Percentiles rank a stretch among this genome's conserved stretches.
These are phyloP conservation scores for Exserohilum rostratum DNA, from an alignment of 2,329 filamentous ascomycete species.

Conservation along the genomic window DNA sequence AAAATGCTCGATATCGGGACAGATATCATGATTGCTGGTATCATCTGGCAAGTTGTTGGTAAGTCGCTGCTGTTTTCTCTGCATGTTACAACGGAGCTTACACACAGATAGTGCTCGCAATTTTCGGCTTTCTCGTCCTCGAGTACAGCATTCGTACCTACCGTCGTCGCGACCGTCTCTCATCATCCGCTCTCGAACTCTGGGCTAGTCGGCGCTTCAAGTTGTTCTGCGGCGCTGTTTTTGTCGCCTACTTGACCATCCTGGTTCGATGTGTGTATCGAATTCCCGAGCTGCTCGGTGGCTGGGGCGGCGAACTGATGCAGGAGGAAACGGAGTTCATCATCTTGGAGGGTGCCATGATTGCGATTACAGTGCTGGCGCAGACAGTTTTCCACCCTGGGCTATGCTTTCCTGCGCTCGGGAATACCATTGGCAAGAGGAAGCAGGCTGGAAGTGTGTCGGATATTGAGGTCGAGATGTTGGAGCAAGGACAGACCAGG, in stretches of 20 bases:
- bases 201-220: constrained; percentile 22
- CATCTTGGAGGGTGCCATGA: constrained; percentile 58
- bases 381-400: constrained; percentile 56
- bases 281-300: constrained; percentile 53
- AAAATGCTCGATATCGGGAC: constrained; percentile 53
- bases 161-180: constrained; percentile 20
- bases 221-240: constrained; percentile 36
- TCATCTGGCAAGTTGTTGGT: constrained; percentile 62
- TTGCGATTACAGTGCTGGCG: constrained; percentile 51
- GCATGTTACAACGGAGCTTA: constrained; percentile 1
- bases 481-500: background rate
- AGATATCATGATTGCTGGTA: constrained; percentile 62
- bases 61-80: constrained; percentile 32
- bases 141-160: constrained; percentile 42
- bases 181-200: constrained; percentile 15
- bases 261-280: constrained; percentile 55
- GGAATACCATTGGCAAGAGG: constrained; percentile 15
- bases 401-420: constrained; percentile 32
- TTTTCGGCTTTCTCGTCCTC: constrained; percentile 52
- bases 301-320: constrained; percentile 52
- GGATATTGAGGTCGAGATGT: constrained; percentile 13
- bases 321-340: constrained; percentile 56
- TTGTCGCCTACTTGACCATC: constrained; percentile 51
- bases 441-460: background rate
- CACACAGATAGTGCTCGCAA: constrained; percentile 40